Evolutionary conservation across 176 grass and related monocot species (phyloP), one percentile per base, ranked within the genome.

Genomic region (Calamus simplicifolius): DNA sequence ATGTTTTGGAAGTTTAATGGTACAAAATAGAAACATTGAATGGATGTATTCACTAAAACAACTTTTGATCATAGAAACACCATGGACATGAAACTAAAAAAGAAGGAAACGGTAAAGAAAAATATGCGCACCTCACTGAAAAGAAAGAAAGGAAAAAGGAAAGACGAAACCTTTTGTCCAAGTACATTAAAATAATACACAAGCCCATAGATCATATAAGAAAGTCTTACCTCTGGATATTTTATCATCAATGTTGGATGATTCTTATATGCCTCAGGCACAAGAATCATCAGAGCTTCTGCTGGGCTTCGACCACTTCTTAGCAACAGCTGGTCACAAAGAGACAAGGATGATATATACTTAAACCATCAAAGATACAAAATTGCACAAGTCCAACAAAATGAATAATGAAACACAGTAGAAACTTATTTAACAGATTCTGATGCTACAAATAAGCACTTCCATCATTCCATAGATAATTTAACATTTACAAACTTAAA

Each of bases 241-340:
- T 98, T 98, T 75, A 98, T 89, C 1, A 59, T 87, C 67, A 98
- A 70, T 57, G 94, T 98, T 16, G 94, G 94, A 77, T 98, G 94
- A 62, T 98, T 98, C 79, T 98, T 98, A 67, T 98, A 98, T 73
- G 79, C 94, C 76, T 98, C 94, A 54, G 94, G 94, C 48, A 98
- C 94, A 10, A 98, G 94, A 77, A 98, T 83, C 94, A 93, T 89
- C 60, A 98, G 68, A 78, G 84, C 85, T 93, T 98, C 94, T 75
- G 75, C 84, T 52, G 94, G 85, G 72, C 73, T 93, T 71, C 87
- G 80, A 70, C 94, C 94, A 81, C 94, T 98, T 77, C 87, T 80
- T 80, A 93, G 16, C 29, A 98, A 63, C 75, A 98, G 74, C 94
- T 98, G 73, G 25, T 48, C 61, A 72, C 38, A 82, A 87, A 69